phyloP scores from a whole-genome alignment of 2,329 filamentous ascomycete species.

The Neocucurbitaria cava region DNA sequence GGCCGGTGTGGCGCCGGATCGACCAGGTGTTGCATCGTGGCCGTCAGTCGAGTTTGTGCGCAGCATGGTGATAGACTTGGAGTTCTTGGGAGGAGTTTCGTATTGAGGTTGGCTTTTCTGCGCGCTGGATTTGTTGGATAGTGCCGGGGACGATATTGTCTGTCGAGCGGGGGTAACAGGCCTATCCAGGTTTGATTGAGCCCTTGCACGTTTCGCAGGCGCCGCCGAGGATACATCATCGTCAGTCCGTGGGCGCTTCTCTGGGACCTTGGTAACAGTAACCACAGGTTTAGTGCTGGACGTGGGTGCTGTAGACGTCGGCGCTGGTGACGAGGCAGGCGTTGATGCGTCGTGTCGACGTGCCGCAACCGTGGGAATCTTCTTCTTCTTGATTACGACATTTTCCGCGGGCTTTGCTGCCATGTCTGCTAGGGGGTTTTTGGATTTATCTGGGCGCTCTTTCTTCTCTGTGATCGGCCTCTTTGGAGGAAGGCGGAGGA shows the following conservation, averaged over 20 bases:
- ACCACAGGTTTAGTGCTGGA: conserved; percentile 16
- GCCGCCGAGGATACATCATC: conserved; percentile 35
- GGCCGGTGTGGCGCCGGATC: conserved; percentile 40
- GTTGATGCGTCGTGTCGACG: conserved; percentile 31
- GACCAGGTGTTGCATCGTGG: conserved; percentile 44
- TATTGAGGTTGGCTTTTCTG: conserved; percentile 40
- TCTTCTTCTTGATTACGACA: conserved; percentile 32
- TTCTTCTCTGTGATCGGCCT: conserved; percentile 29
- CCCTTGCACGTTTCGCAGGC: conserved; percentile 43
- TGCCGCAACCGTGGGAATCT: conserved; percentile 32
- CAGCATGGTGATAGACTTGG: conserved; percentile 44
- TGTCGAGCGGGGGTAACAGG: conserved; percentile 42
- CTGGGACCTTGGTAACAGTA: conserved; percentile 25
- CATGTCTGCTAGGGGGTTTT: conserved; percentile 21
- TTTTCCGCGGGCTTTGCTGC: conserved; percentile 28
- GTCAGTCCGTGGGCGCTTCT: conserved; percentile 45
- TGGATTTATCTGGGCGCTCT: conserved; percentile 32
- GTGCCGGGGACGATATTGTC: conserved; percentile 34
- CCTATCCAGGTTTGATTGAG: conserved; percentile 37
- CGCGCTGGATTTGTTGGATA: conserved; percentile 36
- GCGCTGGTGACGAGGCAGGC: conserved; percentile 13
- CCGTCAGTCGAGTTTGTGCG: conserved; percentile 45
- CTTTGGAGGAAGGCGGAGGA: conserved; percentile 44
- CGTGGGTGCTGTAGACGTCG: conserved; percentile 9
- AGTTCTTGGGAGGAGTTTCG: conserved; percentile 46